Evolutionary conservation across 495 filamentous ascomycete genomes (phyloP), one percentile per base, ranked within the genome.

Genomic region (Podospora anserina): DNA sequence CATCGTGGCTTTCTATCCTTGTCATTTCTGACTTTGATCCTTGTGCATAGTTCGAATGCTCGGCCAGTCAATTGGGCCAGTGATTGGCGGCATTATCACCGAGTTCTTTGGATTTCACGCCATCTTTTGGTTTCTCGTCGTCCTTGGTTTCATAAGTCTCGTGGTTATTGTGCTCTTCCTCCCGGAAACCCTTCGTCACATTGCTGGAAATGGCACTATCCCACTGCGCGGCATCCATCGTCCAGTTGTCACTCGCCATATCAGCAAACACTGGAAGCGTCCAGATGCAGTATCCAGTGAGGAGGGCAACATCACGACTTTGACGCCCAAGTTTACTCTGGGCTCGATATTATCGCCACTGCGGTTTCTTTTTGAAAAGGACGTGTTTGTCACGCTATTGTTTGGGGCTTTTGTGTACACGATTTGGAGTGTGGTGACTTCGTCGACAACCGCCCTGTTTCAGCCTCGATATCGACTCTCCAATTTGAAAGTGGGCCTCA

Each of bases 111-210:
- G 88, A 2, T 92, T 88, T 87, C 79, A 87, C 60, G 81, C 79
- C 59, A 88, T 90, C 32, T 92, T 91, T 76, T 90, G 86, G 86
- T 91, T 92, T 64, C 76, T 91, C 32, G 75, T 82, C 49, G 87
- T 89, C 18, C 74, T 84, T 18, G 79, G 77, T 1, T 82, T 76
- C 0, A 68, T 79, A 32, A 78, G 79, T 4, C 76, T 85, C 1
- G 44, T 79, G 15, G n/a, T 82, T 0, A 80, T 87, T 55, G 30
- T 84, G 7, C 55, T 84, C 34, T 74, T 82, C 64, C 81, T 87
- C 27, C 87, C 87, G 0, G 88, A 90, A 71, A 91, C 88, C 1
- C 83, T 82, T 53, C 80, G 94, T 88, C 74, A 82, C 27, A 83
- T 84, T 56, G 88, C 94, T 66, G 85, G 95, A 63, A 80, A 85